Base-by-base conservation (phyloP, 805 yeast species). In the Zygoascus bituminiphila region DNA sequence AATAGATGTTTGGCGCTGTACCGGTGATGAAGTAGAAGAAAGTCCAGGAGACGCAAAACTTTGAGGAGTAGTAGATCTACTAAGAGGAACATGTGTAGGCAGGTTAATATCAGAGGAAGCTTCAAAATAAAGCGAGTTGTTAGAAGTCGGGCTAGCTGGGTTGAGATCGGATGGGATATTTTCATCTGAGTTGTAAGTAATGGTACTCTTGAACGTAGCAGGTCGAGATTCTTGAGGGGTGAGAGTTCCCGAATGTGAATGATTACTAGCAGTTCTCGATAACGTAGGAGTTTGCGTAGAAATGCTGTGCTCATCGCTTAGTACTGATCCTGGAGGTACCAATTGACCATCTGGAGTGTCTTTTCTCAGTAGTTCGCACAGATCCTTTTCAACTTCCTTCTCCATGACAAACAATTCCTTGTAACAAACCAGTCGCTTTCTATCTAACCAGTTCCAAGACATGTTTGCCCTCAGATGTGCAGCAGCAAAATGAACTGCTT, bases 361-460 rank as follows among this genome's bases (percentile, higher is more conserved):
- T 29, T 29, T 7, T 15, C n/a, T 19, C 14, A 17, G 39, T 3
- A 17, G 21, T 4, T 49, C 39, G 38, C 58, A 49, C 19, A 50
- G 25, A 8, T 51, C 55, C 8, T 19, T 38, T 31, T 53, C 57
- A 10, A 51, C 53, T 39, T 53, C 54, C 26, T 54, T 53, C 44
- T 65, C 70, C 49, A 55, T 53, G 25, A 52, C 58, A 45, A 73
- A 57, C 15, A 75, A 61, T 33, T 62, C 63, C 14, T 65, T 53
- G 58, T 74, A 75, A 22, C 72, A 67, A 22, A 62, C 61, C 41
- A 71, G 68, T 43, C 77, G 68, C 47, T 73, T 69, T 12, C 72
- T 62, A 50, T 81, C 84, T 49, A 73, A 73, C 71, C 79, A 72
- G 33, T 75, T 62, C 78, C 80, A 76, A 51, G 79, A 81, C 41